These are phyloP conservation scores for Erodium moschatum DNA, from an alignment of 441 rosid genomes.

Conservation along the genomic window DNA sequence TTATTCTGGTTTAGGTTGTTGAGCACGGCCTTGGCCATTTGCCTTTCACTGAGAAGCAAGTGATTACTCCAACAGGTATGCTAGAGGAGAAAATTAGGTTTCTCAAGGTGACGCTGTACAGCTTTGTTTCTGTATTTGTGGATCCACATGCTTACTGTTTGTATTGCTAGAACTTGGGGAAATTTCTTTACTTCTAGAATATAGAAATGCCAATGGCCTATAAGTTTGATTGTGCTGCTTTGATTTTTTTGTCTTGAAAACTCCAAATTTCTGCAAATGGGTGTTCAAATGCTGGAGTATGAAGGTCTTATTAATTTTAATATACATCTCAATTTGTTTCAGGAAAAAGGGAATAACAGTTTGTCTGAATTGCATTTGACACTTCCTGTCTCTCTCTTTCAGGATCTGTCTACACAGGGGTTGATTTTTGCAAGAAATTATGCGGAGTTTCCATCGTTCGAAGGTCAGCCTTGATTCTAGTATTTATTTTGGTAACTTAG, in stretches of 20 bases:
- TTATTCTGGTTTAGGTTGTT: slow-evolving; percentile 55
- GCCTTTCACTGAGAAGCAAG: slow-evolving; percentile 93
- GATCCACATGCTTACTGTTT: not conserved
- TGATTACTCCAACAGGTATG: slow-evolving; percentile 28
- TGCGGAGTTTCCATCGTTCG: slow-evolving; percentile 93
- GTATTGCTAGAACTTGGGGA: not conserved
- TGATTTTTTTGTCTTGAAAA: not conserved
- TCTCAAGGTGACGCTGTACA: slow-evolving; percentile 80
- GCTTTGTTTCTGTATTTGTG: not conserved
- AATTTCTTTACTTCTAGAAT: not conserved
- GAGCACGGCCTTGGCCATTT: slow-evolving; percentile 96
- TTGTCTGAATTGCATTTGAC: not conserved
- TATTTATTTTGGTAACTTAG: slow-evolving; percentile 19
- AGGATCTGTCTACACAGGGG: slow-evolving; percentile 79
- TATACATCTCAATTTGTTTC: not conserved
- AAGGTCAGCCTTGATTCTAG: slow-evolving; percentile 47
- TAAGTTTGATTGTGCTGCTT: not conserved
- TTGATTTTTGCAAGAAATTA: slow-evolving; percentile 92
- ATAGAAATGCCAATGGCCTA: not conserved
- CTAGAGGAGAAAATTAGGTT: slow-evolving; percentile 39
- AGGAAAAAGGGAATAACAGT: not conserved
- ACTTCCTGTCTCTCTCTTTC: slow-evolving; percentile 23
- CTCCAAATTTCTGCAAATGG: not conserved
- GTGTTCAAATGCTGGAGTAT: not conserved
- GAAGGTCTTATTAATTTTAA: not conserved